These are phyloP conservation scores for Phoenix roebelenii DNA, from an alignment of 176 grass and related monocot genomes.

Conservation along the genomic window DNA sequence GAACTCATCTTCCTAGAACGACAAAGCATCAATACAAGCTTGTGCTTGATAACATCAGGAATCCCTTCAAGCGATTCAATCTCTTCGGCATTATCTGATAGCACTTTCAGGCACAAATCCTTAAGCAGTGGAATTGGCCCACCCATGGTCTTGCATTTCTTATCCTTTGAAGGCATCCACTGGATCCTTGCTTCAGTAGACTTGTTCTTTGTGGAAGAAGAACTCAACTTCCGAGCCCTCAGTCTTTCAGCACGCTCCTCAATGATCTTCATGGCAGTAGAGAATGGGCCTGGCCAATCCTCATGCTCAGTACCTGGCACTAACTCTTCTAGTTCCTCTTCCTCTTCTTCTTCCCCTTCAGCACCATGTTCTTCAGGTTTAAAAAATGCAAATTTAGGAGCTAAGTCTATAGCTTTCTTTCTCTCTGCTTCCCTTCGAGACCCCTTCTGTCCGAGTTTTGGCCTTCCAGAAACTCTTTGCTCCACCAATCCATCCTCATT, in stretches of 20 bases:
- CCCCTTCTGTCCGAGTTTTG: not conserved
- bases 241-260: conserved; percentile 53
- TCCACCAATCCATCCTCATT: not conserved
- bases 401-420: conserved; percentile 49
- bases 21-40: conserved; percentile 47
- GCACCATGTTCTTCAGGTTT: conserved; percentile 43
- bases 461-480: not conserved
- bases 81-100: conserved; percentile 51
- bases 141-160: not conserved
- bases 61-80: conserved; percentile 79
- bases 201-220: conserved; percentile 23
- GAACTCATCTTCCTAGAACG: conserved; percentile 68
- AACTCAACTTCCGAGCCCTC: conserved; percentile 42
- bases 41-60: conserved; percentile 55
- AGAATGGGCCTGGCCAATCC: conserved; percentile 86
- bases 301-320: conserved; percentile 26
- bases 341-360: conserved; percentile 19
- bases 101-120: conserved; percentile 45
- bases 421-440: conserved; percentile 31
- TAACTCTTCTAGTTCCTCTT: conserved; percentile 29
- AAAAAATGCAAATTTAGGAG: conserved; percentile 85
- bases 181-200: conserved; percentile 24
- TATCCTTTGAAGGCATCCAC: conserved; percentile 53
- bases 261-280: conserved; percentile 67
- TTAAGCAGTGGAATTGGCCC: conserved; percentile 37